These are phyloP conservation scores for Nakaseomyces sp. DNA, from an alignment of 1,139 yeast species.

Conservation along the genomic window DNA sequence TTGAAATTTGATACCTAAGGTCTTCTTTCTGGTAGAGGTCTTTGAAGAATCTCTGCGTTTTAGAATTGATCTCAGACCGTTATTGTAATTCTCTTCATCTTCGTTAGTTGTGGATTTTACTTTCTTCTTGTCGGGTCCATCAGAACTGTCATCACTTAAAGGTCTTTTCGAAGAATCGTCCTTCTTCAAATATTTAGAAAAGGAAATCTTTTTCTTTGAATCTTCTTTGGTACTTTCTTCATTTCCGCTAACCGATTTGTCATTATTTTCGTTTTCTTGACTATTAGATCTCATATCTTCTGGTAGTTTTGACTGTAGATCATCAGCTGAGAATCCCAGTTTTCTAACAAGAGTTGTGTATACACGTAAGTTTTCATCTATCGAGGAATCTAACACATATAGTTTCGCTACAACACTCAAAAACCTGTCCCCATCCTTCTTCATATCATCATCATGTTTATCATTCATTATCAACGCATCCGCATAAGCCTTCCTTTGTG, in stretches of 20 bases:
- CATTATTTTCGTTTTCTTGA: not conserved
- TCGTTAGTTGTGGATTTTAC: slow-evolving; percentile 1
- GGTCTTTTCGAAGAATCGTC: slow-evolving; percentile 15
- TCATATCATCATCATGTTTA: slow-evolving; percentile 9
- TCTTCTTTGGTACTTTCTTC: slow-evolving; percentile 8
- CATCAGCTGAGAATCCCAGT: slow-evolving; percentile 11
- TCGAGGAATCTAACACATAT: slow-evolving; percentile 23
- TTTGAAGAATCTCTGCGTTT: slow-evolving; percentile 12
- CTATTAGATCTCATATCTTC: not conserved
- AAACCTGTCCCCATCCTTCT: slow-evolving; percentile 11
- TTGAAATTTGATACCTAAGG: slow-evolving; percentile 19
- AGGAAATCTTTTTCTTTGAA: slow-evolving; percentile 30
- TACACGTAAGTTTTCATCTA: slow-evolving; percentile 20
- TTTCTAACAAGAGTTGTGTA: slow-evolving; percentile 11
- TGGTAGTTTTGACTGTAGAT: slow-evolving; percentile 5
- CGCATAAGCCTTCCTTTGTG: slow-evolving; percentile 21
- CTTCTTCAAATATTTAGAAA: slow-evolving; percentile 29
- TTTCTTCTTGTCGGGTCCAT: slow-evolving; percentile 6
- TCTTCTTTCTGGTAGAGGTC: slow-evolving; percentile 7
- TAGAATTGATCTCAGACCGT: slow-evolving; percentile 17
- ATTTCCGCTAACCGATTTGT: not conserved
- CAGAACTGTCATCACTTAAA: slow-evolving; percentile 13
- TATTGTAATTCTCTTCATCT: slow-evolving; percentile 7
- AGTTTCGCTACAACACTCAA: slow-evolving; percentile 19
- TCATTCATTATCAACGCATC: slow-evolving; percentile 15